Evolutionary conservation across 2,329 filamentous ascomycete genomes (phyloP), one percentile per base, ranked within the genome.

Genomic region (Scorias spongiosa): DNA sequence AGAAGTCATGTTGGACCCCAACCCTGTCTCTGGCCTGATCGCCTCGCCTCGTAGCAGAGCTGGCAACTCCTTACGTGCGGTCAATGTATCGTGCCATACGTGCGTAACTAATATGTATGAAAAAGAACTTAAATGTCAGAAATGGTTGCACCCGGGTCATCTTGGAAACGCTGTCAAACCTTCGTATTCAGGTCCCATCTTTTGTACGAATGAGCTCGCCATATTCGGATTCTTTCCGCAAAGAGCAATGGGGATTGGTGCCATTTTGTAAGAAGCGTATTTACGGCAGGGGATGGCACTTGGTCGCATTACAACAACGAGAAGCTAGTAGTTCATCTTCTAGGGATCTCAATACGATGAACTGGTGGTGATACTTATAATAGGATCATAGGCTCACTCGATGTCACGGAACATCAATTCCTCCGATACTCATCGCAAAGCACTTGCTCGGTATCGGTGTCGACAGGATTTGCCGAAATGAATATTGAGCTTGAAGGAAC

Each of bases 31-130:
- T 4, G 53, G 52, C 10, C 46, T 49, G 11, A 48, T 50, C 8
- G 42, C 17, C 38, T 49, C 41, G 28, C 48, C 47, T 9, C 36
- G 20, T 36, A 53, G 44, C n/a, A 55, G 51, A 29, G 48, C 36
- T 4, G 42, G 45, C 14, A 55, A 43, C 42, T 55, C 53, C 37
- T 47, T 44, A 14, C 40, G 42, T 2, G 46, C 47, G 28, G 47
- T 47, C 10, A 44, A 39, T 8, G 48, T 44, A 20, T 46, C 41
- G 39, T 54, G 49, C 42, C 48, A 51, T 12, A 54, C 52, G 46
- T 55, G 53, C 26, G 51, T 47, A 37, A 55, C 52, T 55, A 40
- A n/a, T n/a, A n/a, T n/a, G n/a, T n/a, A 9, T 7, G n/a, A 42
- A 30, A 10, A 26, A 41, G 17, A n/a, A 15, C n/a, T n/a, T n/a